Conservation (phyloP, 345 rosid genomes). For the Salix suchowensis region DNA sequence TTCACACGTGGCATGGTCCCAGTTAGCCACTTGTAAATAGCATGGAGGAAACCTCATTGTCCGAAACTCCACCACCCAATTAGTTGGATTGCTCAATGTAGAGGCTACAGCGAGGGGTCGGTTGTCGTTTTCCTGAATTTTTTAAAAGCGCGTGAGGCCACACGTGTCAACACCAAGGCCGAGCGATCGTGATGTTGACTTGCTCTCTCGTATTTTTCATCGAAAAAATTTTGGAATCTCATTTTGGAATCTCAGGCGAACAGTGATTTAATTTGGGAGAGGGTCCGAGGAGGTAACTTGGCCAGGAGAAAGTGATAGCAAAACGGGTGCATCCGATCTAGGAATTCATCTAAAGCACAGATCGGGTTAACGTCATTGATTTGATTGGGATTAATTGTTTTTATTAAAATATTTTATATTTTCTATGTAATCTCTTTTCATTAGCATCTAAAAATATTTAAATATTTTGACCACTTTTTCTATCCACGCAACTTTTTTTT, state of each 20-base stretch:
- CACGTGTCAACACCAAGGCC: constrained; percentile 19
- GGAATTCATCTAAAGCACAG: no score
- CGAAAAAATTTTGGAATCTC: neutral
- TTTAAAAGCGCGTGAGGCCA: constrained; percentile 15
- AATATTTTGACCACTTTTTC: no score
- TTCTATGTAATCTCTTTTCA: no score
- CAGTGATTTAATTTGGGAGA: neutral
- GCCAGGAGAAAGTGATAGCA: no score
- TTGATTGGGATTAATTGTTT: no score
- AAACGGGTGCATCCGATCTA: no score
- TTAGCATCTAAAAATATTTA: no score
- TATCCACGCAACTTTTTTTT: no score
- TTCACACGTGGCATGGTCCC: constrained; percentile 25
- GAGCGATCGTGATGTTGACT: neutral
- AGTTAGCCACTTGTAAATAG: constrained; percentile 18
- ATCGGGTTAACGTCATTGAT: no score
- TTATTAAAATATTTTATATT: no score
- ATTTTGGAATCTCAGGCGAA: neutral
- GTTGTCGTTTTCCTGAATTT: constrained; percentile 18
- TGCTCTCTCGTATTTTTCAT: no score
- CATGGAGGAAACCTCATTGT: constrained; percentile 1
- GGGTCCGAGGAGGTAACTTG: no score
- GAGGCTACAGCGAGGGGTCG: constrained; percentile 4
- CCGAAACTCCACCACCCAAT: constrained; percentile 21
- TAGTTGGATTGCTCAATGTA: neutral